Percentiles rank a stretch among this genome's conserved stretches.
Evolutionary conservation across 164 flowering plant genomes (phyloP).

Genomic region (Amborella trichopoda): DNA sequence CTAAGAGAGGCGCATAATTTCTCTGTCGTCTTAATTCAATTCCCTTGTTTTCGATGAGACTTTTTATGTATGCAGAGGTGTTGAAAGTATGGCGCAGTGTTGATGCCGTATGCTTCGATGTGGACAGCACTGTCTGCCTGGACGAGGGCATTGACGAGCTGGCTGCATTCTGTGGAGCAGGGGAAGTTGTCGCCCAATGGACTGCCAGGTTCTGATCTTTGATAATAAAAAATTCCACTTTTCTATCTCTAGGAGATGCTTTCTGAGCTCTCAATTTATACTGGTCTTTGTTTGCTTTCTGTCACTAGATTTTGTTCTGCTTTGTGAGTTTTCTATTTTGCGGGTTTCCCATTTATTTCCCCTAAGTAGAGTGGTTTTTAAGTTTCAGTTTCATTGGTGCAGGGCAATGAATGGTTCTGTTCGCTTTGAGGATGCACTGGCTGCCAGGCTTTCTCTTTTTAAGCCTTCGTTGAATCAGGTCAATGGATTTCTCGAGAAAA

Average conservation of each 20-base stretch:
- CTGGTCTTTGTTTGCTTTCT: neutral
- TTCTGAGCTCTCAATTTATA: too few relatives aligned
- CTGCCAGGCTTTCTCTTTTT: constrained; percentile 81
- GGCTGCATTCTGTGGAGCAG: constrained; percentile 98
- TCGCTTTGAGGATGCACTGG: constrained; percentile 91
- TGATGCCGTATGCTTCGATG: constrained; percentile 94
- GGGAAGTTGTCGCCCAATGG: constrained; percentile 98
- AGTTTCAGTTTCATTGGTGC: constrained; percentile 9
- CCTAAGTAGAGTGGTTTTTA: constrained; percentile 1
- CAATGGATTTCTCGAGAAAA: constrained; percentile 69
- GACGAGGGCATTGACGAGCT: constrained; percentile 99
- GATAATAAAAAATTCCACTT: neutral
- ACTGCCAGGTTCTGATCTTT: constrained; percentile 60
- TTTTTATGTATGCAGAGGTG: constrained; percentile 54
- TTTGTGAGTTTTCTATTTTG: neutral
- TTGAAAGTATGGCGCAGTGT: constrained; percentile 60
- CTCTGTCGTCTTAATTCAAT: too few relatives aligned
- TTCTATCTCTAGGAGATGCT: neutral
- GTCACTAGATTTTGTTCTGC: neutral
- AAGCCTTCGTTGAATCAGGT: constrained; percentile 74
- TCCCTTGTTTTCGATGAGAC: too few relatives aligned
- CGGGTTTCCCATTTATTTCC: neutral
- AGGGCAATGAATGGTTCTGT: constrained; percentile 99
- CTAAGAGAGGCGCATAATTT: too few relatives aligned
- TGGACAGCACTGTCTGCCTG: constrained; percentile 94